Evolutionary conservation across 768 basidiomycete genomes (phyloP).

Genomic region (Calocera cornea): DNA sequence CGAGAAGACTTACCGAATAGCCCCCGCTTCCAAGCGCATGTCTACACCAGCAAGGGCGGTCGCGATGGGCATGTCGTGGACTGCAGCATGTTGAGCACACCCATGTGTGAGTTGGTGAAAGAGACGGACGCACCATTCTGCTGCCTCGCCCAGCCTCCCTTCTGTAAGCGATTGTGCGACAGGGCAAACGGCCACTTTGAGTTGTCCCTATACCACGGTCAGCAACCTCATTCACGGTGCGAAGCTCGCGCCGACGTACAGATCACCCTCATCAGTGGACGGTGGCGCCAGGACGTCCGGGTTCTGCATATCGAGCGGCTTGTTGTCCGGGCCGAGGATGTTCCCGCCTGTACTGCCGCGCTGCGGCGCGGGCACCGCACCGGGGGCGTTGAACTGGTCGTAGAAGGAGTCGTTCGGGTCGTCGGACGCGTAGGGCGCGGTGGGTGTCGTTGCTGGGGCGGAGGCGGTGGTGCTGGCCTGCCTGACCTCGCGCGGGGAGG

Average conservation of each 20-base stretch:
- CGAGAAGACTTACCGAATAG: constrained; percentile 27
- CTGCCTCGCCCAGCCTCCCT: constrained; percentile 55
- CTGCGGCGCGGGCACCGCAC: not conserved
- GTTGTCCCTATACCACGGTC: constrained; percentile 26
- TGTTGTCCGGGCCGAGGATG: constrained; percentile 46
- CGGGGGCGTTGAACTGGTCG: constrained; percentile 15
- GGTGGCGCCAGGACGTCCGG: constrained; percentile 47
- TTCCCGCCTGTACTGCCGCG: constrained; percentile 9
- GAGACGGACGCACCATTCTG: constrained; percentile 35
- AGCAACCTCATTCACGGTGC: not conserved
- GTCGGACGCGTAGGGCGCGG: constrained; percentile 33
- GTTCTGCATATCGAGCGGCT: constrained; percentile 42
- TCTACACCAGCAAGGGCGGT: constrained; percentile 32
- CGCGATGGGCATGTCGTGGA: constrained; percentile 30
- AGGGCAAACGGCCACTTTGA: constrained; percentile 52
- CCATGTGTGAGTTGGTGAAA: not conserved
- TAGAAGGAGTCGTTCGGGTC: constrained; percentile 36
- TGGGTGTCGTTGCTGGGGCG: constrained; percentile 26
- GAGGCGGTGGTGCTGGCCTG: constrained; percentile 18
- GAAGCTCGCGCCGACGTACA: constrained; percentile 24
- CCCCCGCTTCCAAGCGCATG: constrained; percentile 37
- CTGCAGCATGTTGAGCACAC: constrained; percentile 17
- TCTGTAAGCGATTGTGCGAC: constrained; percentile 45
- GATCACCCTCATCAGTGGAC: constrained; percentile 42
- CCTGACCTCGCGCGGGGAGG: not conserved